Base-by-base conservation (phyloP, 768 basidiomycete genomes). In the Trametes sanguinea region DNA sequence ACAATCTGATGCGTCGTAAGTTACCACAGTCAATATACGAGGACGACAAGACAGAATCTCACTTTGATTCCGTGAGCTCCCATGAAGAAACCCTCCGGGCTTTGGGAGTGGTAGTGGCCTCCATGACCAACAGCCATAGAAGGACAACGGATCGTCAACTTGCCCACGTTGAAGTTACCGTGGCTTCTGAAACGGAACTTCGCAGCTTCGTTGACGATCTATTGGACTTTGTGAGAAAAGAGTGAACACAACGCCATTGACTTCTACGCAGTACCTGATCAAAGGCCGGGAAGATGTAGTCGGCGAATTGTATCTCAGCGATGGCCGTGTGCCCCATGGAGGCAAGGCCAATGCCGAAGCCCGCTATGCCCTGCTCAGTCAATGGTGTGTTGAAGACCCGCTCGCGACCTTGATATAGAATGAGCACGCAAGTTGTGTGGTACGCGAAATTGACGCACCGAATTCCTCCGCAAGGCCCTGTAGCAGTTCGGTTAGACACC, bases 371-470 rank as follows among this genome's bases (percentile, higher is more conserved):
- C 75, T 94, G 93, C 69, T 94, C 93, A 1, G 91, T 92, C 55
- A 97, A 74, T 3, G 95, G 95, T 0, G 95, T 98, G 73, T 98
- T 97, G 75, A 98, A 97, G 48, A 98, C 93, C 45, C 95, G 87
- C 72, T 96, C 94, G 51, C 86, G 84, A 27, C 94, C 92, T 94
- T 9, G 2, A 67, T 35, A 1, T 32, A 48, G 45, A 8, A 43
- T 30, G 14, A 59, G 37, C 22, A 51, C 27, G 22, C 45, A 6
- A 6, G 6, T 8, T 45, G 35, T 14, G 4, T 6, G 9, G 22
- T 9, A 33, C 27, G 16, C 30, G 10, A 22, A 17, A 33, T 16
- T 48, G 54, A 74, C 85, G 39, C 68, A 90, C 94, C 94, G 71
- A 95, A 95, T 74, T 96, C 94, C 73, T 95, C 94, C 44, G 92